Evolutionary conservation across 2,329 filamentous ascomycete species (phyloP), one percentile per base, ranked within the genome.

Genomic region (Pseudogymnoascus sp.): DNA sequence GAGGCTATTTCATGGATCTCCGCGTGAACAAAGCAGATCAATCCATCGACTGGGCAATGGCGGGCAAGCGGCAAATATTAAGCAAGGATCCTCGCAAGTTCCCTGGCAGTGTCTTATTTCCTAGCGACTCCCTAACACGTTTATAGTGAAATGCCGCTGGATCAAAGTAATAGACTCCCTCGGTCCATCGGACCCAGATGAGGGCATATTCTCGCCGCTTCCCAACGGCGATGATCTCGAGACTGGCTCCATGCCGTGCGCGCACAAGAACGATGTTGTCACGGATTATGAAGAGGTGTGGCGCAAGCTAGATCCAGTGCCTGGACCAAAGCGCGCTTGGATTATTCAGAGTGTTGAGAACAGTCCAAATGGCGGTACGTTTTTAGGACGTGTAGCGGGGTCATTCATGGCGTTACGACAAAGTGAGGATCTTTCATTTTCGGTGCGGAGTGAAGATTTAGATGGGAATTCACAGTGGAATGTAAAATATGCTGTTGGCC

Each of bases 21-120:
- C 73, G 76, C 11, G 71, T 78, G 14, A 70, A 73, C 41, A 74
- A 73, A 61, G 22, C 62, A 4, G 68, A 75, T 0, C 64, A 66
- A 1, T 65, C 63, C 2, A 72, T 77, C 35, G 75, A 77, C 64
- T 78, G 76, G 76, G 75, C 73, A 0, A 73, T 77, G 61, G 75
- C 76, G 1, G 76, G 76, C 6, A 70, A 75, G 62, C 67, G 74
- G 43, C 62, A 76, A 1, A 68, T 75, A 6, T 68, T 76, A 61
- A 69, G 68, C 14, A 58, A 67, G 33, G 69, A 73, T 38, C 71
- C 74, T 3, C 64, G 75, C 76, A 67, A 35, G 72, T 69, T 18
- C 5, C 15, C 9, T 43, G n/a, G n/a, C n/a, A 4, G n/a, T 25
- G 12, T 41, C 12, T 50, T 28, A 60, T 57, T 9, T 20, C 30